phyloP scores from a whole-genome alignment of 805 yeast species.

The Cyberlindnera nakhonratchasimensis region DNA sequence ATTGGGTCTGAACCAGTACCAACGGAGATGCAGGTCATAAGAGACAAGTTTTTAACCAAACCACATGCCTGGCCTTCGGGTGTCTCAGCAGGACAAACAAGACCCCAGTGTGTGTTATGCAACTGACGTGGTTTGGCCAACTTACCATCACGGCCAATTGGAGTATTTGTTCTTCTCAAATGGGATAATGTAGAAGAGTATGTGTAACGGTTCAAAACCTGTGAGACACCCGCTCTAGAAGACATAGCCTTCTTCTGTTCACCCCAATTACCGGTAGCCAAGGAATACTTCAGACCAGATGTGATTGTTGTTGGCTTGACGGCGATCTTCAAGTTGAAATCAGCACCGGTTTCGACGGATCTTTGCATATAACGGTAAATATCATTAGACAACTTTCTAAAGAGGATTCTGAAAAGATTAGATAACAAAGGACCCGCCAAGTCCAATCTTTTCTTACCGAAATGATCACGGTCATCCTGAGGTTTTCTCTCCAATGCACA shows the following conservation, averaged over 20 bases:
- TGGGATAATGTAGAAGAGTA: constrained; percentile 98
- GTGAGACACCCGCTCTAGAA: constrained; percentile 98
- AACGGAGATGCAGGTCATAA: constrained; percentile 97
- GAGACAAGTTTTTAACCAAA: constrained; percentile 89
- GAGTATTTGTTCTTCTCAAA: constrained; percentile 97
- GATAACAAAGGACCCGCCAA: constrained; percentile 98
- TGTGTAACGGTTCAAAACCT: constrained; percentile 95
- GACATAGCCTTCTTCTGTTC: constrained; percentile 99
- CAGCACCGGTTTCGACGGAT: constrained; percentile 97
- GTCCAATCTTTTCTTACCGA: constrained; percentile 97
- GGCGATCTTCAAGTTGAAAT: constrained; percentile 92
- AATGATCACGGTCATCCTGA: constrained; percentile 99
- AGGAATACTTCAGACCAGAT: constrained; percentile 93
- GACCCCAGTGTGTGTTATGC: constrained; percentile 99
- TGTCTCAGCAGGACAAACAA: constrained; percentile 99
- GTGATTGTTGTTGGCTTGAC: constrained; percentile 97
- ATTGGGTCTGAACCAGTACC: constrained; percentile 98
- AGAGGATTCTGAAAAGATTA: constrained; percentile 87
- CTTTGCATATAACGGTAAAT: constrained; percentile 98
- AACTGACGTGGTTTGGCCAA: constrained; percentile 98
- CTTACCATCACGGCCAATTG: constrained; percentile 99
- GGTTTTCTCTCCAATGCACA: constrained; percentile 97
- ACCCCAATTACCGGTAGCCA: constrained; percentile 99
- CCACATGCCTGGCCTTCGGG: constrained; percentile 99
- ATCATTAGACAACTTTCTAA: constrained; percentile 93